These are phyloP conservation scores for Russula ochroleuca DNA, from an alignment of 768 basidiomycete genomes.

Conservation along the genomic window DNA sequence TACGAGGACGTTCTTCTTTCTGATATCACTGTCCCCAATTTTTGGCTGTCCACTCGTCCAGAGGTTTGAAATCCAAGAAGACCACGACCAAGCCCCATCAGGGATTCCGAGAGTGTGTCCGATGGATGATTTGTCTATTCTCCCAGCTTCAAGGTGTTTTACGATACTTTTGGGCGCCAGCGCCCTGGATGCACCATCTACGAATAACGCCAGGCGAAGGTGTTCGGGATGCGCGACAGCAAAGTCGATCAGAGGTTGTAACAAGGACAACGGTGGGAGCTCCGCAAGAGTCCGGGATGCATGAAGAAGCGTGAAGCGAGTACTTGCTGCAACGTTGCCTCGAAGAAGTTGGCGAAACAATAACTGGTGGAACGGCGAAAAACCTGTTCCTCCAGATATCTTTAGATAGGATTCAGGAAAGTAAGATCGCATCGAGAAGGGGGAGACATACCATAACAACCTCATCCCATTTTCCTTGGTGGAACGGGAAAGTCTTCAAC, in stretches of 20 bases:
- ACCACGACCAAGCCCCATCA: conserved; percentile 33
- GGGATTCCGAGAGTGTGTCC: conserved; percentile 39
- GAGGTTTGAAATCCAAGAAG: conserved; percentile 26
- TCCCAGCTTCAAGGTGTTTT: conserved; percentile 43
- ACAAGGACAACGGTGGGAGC: conserved; percentile 61
- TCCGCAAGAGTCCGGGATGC: conserved; percentile 57
- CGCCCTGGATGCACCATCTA: conserved; percentile 41
- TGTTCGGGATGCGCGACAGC: conserved; percentile 50
- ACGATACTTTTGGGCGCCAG: conserved; percentile 24
- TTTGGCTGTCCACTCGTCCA: conserved; percentile 12
- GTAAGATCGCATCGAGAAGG: neutral
- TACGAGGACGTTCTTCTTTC: conserved; percentile 47
- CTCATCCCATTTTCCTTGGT: conserved; percentile 67
- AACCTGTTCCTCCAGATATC: conserved; percentile 87
- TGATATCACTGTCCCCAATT: neutral
- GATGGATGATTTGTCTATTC: conserved; percentile 51
- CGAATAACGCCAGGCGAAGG: conserved; percentile 58
- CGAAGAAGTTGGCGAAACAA: conserved; percentile 50
- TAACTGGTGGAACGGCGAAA: conserved; percentile 81
- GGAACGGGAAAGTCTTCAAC: conserved; percentile 57
- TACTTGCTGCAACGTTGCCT: conserved; percentile 29
- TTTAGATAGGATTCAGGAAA: conserved; percentile 32
- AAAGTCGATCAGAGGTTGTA: conserved; percentile 48
- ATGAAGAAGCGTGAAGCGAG: conserved; percentile 71
- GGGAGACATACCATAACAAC: conserved; percentile 57